Evolutionary conservation across 2,329 filamentous ascomycete genomes (phyloP).

Genomic region (Ophiostoma tasmaniense): DNA sequence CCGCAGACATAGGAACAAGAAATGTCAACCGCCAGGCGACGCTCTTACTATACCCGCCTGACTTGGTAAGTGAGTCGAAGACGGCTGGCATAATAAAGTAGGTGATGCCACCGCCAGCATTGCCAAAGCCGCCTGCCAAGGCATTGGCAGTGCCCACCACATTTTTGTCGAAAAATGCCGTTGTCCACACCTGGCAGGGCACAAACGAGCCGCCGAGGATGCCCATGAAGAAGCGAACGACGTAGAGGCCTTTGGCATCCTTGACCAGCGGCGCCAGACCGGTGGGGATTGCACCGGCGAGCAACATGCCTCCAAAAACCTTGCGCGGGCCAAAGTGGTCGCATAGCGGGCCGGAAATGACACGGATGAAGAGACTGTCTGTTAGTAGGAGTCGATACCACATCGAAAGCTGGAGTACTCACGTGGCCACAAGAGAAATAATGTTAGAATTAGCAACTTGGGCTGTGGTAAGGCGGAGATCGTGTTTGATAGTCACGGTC

Average conservation of each 20-base stretch:
- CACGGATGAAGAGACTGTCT: slow-evolving; percentile 59
- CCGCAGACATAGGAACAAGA: slow-evolving; percentile 5
- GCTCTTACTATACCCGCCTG: neutral
- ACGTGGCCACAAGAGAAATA: slow-evolving; percentile 65
- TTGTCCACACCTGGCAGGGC: slow-evolving; percentile 87
- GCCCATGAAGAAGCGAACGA: slow-evolving; percentile 70
- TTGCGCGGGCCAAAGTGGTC: slow-evolving; percentile 73
- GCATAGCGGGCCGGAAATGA: slow-evolving; percentile 74
- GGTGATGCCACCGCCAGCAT: slow-evolving; percentile 80
- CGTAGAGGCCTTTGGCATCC: slow-evolving; percentile 57
- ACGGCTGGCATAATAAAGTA: slow-evolving; percentile 92
- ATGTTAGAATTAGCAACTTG: slow-evolving; percentile 88
- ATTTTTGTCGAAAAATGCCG: slow-evolving; percentile 88
- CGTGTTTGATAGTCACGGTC: slow-evolving; percentile 68
- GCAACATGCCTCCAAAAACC: slow-evolving; percentile 70
- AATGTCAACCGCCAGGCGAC: slow-evolving; percentile 13
- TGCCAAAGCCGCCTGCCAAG: slow-evolving; percentile 75
- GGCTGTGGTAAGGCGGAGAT: slow-evolving; percentile 60
- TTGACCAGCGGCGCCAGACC: slow-evolving; percentile 72
- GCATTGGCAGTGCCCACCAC: slow-evolving; percentile 84
- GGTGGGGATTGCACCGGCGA: slow-evolving; percentile 70
- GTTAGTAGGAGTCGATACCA: neutral
- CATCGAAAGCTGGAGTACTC: slow-evolving; percentile 23
- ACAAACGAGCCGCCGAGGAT: slow-evolving; percentile 73
- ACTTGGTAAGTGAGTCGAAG: slow-evolving; percentile 44